A percentile compares a stretch with the other conserved stretches of the same genome.
Conservation (phyloP, 257 asterid genomes). For the Solanum chilense region DNA sequence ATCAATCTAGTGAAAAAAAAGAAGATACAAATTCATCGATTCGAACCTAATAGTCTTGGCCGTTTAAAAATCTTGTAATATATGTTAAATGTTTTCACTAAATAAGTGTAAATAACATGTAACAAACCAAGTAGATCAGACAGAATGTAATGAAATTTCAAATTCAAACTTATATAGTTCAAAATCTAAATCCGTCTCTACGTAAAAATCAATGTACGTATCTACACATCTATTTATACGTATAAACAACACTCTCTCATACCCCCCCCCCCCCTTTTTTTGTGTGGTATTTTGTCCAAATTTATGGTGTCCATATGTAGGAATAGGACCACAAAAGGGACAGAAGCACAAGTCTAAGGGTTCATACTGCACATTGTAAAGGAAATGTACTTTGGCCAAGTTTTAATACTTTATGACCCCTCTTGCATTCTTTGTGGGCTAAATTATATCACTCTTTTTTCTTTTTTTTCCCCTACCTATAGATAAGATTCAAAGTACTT, state of each 20-base stretch:
- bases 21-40: not conserved
- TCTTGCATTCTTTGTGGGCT: not conserved
- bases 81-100: not conserved
- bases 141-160: not conserved
- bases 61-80: not conserved
- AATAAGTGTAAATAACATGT: not conserved
- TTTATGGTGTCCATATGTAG: not conserved
- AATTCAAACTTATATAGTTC: not conserved
- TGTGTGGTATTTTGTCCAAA: not conserved
- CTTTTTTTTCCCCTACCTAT: not conserved
- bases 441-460: not conserved
- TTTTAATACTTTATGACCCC: not conserved
- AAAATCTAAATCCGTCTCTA: not conserved
- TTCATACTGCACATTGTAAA: not conserved
- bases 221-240: not conserved
- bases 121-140: not conserved
- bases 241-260: too few relatives aligned
- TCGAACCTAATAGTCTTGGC: not conserved
- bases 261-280: not conserved
- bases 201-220: not conserved
- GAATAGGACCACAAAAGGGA: slow-evolving; percentile 2
- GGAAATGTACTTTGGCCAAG: not conserved
- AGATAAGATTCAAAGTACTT: not conserved
- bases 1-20: not conserved
- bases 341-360: not conserved